Percentiles rank a stretch among this genome's conserved stretches.
phyloP scores from a whole-genome alignment of 148 eudicot genomes.

The Vaccinium macrocarpon region DNA sequence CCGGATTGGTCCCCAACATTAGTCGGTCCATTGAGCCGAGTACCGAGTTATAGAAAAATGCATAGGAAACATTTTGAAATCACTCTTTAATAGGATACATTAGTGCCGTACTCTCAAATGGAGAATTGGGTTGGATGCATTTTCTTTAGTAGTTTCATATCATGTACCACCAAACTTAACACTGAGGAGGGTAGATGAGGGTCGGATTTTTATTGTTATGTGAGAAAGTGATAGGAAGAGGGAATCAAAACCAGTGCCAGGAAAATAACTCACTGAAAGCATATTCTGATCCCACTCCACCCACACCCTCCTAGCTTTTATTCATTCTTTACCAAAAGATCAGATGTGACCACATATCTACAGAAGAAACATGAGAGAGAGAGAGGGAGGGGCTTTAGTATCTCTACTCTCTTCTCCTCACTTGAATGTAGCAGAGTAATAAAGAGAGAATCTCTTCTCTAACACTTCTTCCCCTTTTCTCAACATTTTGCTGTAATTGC shows the following conservation, averaged over 20 bases:
- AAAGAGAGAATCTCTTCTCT: constrained; percentile 31
- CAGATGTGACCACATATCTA: constrained; percentile 47
- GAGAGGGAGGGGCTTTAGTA: background rate
- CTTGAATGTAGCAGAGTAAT: constrained; percentile 23
- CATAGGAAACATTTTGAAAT: background rate
- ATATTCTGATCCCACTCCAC: constrained; percentile 37
- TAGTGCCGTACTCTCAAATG: background rate
- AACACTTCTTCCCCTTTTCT: constrained; percentile 19
- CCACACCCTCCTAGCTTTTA: constrained; percentile 29
- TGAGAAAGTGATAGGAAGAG: constrained; percentile 30
- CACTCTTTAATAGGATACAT: background rate
- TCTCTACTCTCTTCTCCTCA: constrained; percentile 5
- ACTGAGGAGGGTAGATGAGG: constrained; percentile 10
- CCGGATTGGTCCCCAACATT: background rate
- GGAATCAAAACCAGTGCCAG: constrained; percentile 37
- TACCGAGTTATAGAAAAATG: background rate
- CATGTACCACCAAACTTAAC: background rate
- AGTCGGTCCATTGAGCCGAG: background rate
- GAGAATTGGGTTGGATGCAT: background rate
- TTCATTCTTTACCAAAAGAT: constrained; percentile 35
- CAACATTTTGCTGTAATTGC: constrained; percentile 26
- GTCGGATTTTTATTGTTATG: constrained; percentile 37
- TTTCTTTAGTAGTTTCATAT: background rate
- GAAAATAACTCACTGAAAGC: constrained; percentile 32
- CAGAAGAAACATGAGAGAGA: constrained; percentile 21